Percentiles rank a stretch among this genome's conserved stretches.
Conservation (phyloP, 148 eudicot genomes). For the Rhododendron mucronatum region DNA sequence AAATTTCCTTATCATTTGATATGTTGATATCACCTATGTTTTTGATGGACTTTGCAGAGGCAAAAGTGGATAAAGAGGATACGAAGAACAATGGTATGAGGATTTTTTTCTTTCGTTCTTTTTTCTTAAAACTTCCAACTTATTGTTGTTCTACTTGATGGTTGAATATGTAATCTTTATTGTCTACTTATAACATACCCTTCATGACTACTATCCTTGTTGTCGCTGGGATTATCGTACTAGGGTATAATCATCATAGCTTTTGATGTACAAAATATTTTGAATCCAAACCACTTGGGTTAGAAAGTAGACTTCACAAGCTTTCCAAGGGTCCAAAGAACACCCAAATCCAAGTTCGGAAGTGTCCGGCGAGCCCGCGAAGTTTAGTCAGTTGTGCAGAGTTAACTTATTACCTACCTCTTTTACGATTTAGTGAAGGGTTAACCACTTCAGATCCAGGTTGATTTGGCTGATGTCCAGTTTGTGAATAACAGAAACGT, state of each 20-base stretch:
- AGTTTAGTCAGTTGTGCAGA: too few species aligned
- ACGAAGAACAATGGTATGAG: conserved; percentile 58
- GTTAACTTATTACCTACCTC: neutral
- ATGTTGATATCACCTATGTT: neutral
- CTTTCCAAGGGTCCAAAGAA: too few species aligned
- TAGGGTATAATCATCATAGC: too few species aligned
- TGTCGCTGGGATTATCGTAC: neutral
- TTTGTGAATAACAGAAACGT: neutral
- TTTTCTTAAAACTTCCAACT: neutral
- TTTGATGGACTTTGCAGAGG: conserved; percentile 49
- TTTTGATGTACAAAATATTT: too few species aligned
- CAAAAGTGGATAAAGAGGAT: conserved; percentile 89
- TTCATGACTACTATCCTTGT: neutral
- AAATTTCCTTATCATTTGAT: neutral
- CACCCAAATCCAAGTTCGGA: too few species aligned
- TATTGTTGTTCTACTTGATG: neutral
- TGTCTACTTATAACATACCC: neutral
- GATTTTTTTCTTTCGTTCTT: neutral
- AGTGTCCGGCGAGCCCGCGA: too few species aligned
- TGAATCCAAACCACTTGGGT: too few species aligned
- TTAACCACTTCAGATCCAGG: neutral
- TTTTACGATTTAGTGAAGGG: neutral
- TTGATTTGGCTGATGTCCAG: neutral
- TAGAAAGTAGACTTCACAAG: too few species aligned
- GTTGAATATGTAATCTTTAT: neutral